Base-by-base conservation (phyloP, 495 filamentous ascomycete species). In the Neurospora cerealis region DNA sequence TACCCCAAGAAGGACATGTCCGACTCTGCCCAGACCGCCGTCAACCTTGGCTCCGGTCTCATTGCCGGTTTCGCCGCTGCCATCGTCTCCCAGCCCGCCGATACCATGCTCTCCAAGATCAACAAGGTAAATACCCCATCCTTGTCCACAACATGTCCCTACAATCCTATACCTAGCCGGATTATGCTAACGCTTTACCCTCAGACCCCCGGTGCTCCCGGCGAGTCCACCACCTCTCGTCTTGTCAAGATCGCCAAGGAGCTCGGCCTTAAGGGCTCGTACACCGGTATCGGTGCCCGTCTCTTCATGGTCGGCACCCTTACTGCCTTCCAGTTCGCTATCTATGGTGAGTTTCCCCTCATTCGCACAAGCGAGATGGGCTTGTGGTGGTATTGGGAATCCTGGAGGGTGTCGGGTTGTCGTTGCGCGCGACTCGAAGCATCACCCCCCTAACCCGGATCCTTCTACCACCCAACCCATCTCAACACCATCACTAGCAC, bases 31-130 rank as follows among this genome's bases (percentile, higher is more conserved):
- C 93, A 97, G 88, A 99, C 96, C 76, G 86, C 83, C 82, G 89
- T 94, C 87, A 99, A 99, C 90, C 89, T 99, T 73, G 95, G 95
- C 75, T 91, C 92, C 79, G 96, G 96, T 92, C 90, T 99, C 78
- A 90, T 97, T 79, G 96, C 96, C 81, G 96, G 96, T 93, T 95
- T 99, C 87, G 95, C 96, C 75, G 96, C 96, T 76, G 96, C 96
- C 80, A 79, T 97, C 81, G 91, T 99, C 79, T 98, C 96, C 69
- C 96, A 99, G 87, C 96, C 96, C 78, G 96, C 96, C 80, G 96
- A 99, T 84, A 99, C 96, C 81, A 99, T 99, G 96, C 91, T 99
- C 79, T 92, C 88, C 87, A 98, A 98, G 91, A 99, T 99, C 90
- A 99, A 99, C 93, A 99, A 99, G 54, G 54, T 62, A 62, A 62